Evolutionary conservation across 169 alveolate species (phyloP).

Genomic region (Cryptosporidium meleagridis): DNA sequence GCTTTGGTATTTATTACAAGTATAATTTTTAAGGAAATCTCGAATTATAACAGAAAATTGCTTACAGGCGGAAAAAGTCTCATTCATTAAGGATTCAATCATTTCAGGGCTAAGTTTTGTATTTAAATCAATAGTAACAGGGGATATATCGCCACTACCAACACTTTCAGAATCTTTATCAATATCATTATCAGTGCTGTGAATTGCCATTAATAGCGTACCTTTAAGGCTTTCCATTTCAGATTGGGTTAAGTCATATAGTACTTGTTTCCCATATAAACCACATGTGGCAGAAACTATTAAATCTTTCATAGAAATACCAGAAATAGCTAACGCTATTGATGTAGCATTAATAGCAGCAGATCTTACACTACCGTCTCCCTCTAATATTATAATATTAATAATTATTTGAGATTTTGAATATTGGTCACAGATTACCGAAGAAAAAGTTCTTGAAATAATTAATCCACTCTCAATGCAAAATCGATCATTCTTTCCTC

Average conservation of each 20-base stretch:
- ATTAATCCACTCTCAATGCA: constrained; percentile 37
- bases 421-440: constrained; percentile 25
- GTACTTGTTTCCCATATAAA: constrained; percentile 19
- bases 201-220: constrained; percentile 25
- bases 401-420: constrained; percentile 55
- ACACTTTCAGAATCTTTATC: neutral
- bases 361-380: constrained; percentile 77
- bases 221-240: constrained; percentile 40
- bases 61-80: constrained; percentile 39
- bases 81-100: constrained; percentile 7
- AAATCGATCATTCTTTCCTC: constrained; percentile 61
- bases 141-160: neutral
- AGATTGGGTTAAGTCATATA: constrained; percentile 44
- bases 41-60: constrained; percentile 12
- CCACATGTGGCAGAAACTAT: constrained; percentile 71
- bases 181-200: constrained; percentile 43
- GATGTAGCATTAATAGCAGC: constrained; percentile 78
- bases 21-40: constrained; percentile 24
- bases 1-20: constrained; percentile 20
- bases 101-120: constrained; percentile 13
- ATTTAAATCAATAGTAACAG: constrained; percentile 63
- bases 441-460: constrained; percentile 44
- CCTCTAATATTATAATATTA: constrained; percentile 70
- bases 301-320: constrained; percentile 76
- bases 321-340: constrained; percentile 75